Percentiles rank a stretch among this genome's conserved stretches.
Conservation (phyloP, 352 stramenopile genomes). For the Achlya hypogyna region DNA sequence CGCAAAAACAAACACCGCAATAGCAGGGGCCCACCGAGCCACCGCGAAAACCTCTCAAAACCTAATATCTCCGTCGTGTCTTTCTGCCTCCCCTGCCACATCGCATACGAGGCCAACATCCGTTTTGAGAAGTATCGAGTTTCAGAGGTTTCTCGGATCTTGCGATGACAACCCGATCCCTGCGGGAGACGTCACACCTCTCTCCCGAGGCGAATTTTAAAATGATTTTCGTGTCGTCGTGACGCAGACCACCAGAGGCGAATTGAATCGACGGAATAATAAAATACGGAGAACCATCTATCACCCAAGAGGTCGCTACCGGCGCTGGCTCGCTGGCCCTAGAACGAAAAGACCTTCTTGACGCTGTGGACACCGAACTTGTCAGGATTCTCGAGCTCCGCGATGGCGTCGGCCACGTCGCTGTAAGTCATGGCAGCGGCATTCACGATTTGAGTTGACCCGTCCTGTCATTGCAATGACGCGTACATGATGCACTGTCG, state of each 20-base stretch:
- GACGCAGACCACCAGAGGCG: not conserved
- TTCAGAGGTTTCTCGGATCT: not conserved
- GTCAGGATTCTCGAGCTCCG: slow-evolving; percentile 18
- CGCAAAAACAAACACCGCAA: not conserved
- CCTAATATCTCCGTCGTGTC: not conserved
- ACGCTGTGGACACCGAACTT: not conserved
- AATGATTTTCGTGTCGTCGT: not conserved
- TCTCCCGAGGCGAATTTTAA: not conserved
- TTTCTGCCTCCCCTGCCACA: not conserved
- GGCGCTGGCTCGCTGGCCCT: not conserved
- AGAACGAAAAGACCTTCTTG: slow-evolving; percentile 20
- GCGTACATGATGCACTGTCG: not conserved
- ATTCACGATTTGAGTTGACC: slow-evolving; percentile 19
- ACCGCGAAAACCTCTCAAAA: not conserved
- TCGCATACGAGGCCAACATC: not conserved
- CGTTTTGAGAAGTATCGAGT: not conserved
- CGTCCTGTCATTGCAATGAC: not conserved
- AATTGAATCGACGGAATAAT: not conserved
- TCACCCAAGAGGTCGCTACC: not conserved
- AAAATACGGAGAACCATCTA: not conserved
- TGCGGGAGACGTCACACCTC: not conserved
- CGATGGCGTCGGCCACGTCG: slow-evolving; percentile 19
- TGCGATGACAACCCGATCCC: not conserved
- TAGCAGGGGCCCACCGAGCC: not conserved
- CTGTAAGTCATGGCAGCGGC: slow-evolving; percentile 12